Evolutionary conservation across 352 stramenopile genomes (phyloP).

Genomic region (Globisporangium orthogonon): DNA sequence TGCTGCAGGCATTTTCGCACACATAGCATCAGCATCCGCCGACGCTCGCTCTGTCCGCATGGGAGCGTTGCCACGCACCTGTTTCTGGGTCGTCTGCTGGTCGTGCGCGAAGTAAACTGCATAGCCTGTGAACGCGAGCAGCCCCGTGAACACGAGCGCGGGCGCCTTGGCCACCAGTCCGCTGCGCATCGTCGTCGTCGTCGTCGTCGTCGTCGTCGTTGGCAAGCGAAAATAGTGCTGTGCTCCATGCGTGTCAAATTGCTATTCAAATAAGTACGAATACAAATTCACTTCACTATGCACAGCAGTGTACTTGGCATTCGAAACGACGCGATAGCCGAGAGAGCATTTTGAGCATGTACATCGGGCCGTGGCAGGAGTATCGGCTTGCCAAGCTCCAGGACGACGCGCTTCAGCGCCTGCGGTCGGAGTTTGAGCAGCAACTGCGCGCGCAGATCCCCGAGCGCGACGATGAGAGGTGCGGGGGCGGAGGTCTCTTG

Average conservation of each 20-base stretch:
- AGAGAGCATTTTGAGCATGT: slow-evolving; percentile 27
- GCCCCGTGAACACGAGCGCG: slow-evolving; percentile 30
- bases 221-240: no score
- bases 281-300: no score
- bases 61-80: slow-evolving; percentile 25
- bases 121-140: slow-evolving; percentile 41
- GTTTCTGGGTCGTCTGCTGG: slow-evolving; percentile 65
- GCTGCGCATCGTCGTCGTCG: slow-evolving; percentile 11
- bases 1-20: slow-evolving; percentile 13
- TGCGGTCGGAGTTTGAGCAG: slow-evolving; percentile 58
- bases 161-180: slow-evolving; percentile 35
- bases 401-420: slow-evolving; percentile 62
- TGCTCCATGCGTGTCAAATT: no score
- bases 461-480: slow-evolving; percentile 38
- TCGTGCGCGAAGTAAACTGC: slow-evolving; percentile 76
- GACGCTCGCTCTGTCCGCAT: no score
- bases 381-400: slow-evolving; percentile 83
- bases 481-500: background rate
- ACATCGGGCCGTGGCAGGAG: slow-evolving; percentile 83
- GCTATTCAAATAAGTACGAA: no score
- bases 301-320: no score
- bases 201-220: no score
- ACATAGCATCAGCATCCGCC: background rate
- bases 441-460: slow-evolving; percentile 48
- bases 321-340: background rate